These are phyloP conservation scores for Phellopilus nigrolimitatus DNA, from an alignment of 1,284 basidiomycete genomes.

Conservation along the genomic window DNA sequence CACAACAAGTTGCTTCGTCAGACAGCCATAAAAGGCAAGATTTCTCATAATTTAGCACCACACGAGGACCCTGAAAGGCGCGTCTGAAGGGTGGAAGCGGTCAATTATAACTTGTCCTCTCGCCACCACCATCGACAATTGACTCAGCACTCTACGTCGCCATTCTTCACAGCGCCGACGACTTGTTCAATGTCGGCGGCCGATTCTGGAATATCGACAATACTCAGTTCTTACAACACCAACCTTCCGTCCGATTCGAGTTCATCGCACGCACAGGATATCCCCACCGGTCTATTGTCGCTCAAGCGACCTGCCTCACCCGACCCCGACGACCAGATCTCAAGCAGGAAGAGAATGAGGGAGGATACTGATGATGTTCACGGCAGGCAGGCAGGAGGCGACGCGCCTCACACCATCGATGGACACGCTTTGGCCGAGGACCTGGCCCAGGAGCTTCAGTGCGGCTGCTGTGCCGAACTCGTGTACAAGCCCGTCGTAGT, in stretches of 20 bases:
- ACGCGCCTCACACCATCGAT: slow-evolving; percentile 22
- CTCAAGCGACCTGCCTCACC: slow-evolving; percentile 15
- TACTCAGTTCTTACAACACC: not conserved
- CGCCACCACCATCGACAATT: too few species aligned
- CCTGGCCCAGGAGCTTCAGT: slow-evolving; percentile 67
- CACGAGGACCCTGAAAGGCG: not conserved
- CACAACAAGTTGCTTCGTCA: too few species aligned
- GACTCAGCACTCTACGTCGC: slow-evolving; percentile 1
- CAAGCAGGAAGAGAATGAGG: slow-evolving; percentile 56
- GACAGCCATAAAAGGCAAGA: too few species aligned
- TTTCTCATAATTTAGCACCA: too few species aligned
- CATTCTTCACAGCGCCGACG: slow-evolving; percentile 4
- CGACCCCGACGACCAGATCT: slow-evolving; percentile 33
- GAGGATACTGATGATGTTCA: slow-evolving; percentile 35
- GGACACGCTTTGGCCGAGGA: slow-evolving; percentile 47
- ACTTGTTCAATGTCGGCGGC: slow-evolving; percentile 8
- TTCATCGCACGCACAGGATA: not conserved
- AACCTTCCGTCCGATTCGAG: not conserved
- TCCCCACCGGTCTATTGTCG: not conserved
- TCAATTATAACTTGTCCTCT: slow-evolving; percentile 9
- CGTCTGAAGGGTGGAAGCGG: not conserved
- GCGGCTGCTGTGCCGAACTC: slow-evolving; percentile 76
- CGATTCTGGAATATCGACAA: not conserved
- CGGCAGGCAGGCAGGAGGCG: slow-evolving; percentile 13
- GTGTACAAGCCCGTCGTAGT: slow-evolving; percentile 75